A percentile compares a stretch with the other conserved stretches of the same genome.
phyloP scores from a whole-genome alignment of 352 stramenopile species.

The Pythium folliculosum region DNA sequence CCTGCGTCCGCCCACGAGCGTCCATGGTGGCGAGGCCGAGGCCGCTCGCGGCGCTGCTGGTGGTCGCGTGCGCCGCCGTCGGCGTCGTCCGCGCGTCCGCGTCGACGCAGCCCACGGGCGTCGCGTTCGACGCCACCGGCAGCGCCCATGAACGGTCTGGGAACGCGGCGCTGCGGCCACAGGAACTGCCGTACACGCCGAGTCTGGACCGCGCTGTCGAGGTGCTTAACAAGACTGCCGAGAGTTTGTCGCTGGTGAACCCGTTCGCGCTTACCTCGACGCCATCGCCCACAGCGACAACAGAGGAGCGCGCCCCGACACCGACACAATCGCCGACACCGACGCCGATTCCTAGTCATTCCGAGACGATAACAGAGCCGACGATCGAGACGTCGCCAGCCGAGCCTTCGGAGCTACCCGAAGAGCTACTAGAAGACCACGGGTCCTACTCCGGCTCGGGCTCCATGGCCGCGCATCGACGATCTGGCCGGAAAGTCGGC shows the following conservation, averaged over 20 bases:
- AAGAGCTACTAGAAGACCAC: background rate
- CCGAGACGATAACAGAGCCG: background rate
- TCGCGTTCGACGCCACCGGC: background rate
- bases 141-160: background rate
- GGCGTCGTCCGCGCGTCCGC: background rate
- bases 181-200: background rate
- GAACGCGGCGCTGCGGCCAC: conserved; percentile 15
- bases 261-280: conserved; percentile 1
- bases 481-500: background rate
- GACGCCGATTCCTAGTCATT: background rate
- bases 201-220: background rate
- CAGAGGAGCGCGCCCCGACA: background rate
- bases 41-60: conserved; percentile 5
- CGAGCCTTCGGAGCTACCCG: background rate
- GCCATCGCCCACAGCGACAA: background rate
- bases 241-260: conserved; percentile 1
- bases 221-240: conserved; percentile 4
- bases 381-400: background rate
- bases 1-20: too few relatives aligned
- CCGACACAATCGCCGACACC: background rate
- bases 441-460: background rate
- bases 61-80: background rate
- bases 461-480: conserved; percentile 2
- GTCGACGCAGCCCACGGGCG: background rate
- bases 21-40: background rate